Base-by-base conservation (phyloP, 2,329 filamentous ascomycete species). In the Pseudovirgaria hyperparasitica region DNA sequence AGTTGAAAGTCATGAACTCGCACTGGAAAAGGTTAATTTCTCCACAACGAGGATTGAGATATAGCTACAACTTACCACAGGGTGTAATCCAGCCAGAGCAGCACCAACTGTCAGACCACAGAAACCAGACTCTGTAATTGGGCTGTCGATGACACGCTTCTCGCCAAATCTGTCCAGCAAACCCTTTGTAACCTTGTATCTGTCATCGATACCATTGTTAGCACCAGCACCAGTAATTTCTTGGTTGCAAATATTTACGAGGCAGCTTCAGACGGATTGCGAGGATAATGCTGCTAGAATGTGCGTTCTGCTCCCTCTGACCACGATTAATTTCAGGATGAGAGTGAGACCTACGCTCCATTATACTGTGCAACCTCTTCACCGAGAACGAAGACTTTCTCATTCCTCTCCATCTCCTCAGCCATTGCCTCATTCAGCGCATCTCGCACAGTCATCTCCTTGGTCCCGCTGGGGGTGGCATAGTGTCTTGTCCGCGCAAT, bases 1-100 rank as follows among this genome's bases (percentile, higher is more conserved):
- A 96, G 74, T 98, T 98, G 76, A 93, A 96, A 51, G 90, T 98
- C 90, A 98, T 98, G 72, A 98, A 98, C 67, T 98, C 90, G 72
- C 81, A 90, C 82, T 90, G 41, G 27, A 20, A 6, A 5, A 20
- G 35, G 40, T 46, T 28, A 34, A 30, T 30, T 38, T 37, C 11
- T 16, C 23, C 19, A 9, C n/a, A 18, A 10, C 19, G 5, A 11
- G 26, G 8, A 9, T 11, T 11, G 10, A 3, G 6, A 6, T 18
- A 11, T 16, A 18, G 16, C 26, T n/a, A 18, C 24, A 27, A 34
- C 82, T 68, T 67, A 92, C 84, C 45, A 98, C 72, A 35, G 90
- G 90, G 64, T 92, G 80, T 45, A 98, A 71, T 41, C 90, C 90
- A 55, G 85, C 87, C 47, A 98, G 73, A 35, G 90, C 90, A 54